Evolutionary conservation across 176 grass and related monocot genomes (phyloP).

Genomic region (Lolium multiflorum): DNA sequence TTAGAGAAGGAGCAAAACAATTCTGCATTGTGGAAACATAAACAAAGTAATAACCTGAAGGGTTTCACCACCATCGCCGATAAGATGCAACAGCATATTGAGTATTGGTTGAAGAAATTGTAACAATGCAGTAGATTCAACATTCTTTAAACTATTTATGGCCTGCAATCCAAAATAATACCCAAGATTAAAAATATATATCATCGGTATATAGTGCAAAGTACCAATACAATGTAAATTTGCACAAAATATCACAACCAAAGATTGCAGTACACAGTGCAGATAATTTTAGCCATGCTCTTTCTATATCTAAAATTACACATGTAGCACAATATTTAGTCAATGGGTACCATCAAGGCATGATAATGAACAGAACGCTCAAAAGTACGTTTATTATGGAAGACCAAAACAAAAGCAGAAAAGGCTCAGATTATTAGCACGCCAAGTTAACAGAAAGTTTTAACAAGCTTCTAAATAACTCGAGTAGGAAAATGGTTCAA

Average conservation of each 20-base stretch:
- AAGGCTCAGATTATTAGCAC: not conserved
- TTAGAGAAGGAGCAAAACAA: not conserved
- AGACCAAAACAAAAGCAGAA: not conserved
- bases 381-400: not conserved
- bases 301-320: constrained; percentile 5
- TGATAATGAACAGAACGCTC: not conserved
- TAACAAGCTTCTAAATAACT: not conserved
- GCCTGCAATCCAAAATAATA: constrained; percentile 58
- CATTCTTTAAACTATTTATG: constrained; percentile 99
- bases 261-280: not conserved
- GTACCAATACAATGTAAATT: constrained; percentile 25
- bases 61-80: constrained; percentile 99
- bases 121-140: constrained; percentile 84
- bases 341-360: not conserved
- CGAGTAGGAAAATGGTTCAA: constrained; percentile 13
- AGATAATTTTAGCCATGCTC: constrained; percentile 5
- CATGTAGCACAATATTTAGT: not conserved
- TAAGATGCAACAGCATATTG: constrained; percentile 98
- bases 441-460: not conserved
- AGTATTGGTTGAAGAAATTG: constrained; percentile 98
- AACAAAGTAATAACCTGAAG: constrained; percentile 78
- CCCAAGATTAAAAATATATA: constrained; percentile 26
- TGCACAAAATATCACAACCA: constrained; percentile 27
- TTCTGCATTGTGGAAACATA: constrained; percentile 39
- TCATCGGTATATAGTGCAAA: constrained; percentile 1